phyloP scores from a whole-genome alignment of 2,329 filamentous ascomycete genomes.

The Sordariomycetes sp. region DNA sequence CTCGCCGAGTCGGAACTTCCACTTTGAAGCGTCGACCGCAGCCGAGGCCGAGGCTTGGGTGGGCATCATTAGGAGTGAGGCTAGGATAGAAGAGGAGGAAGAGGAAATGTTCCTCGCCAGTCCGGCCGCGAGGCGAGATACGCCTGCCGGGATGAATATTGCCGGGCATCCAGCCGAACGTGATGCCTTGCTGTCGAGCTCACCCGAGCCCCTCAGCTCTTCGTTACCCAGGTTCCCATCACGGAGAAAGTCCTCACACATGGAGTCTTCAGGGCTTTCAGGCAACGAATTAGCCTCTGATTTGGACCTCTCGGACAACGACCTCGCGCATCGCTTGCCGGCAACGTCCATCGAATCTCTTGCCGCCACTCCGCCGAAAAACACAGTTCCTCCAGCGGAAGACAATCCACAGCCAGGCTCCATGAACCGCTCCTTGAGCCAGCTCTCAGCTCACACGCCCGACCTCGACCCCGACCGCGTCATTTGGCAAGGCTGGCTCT shows the following conservation, averaged over 20 bases:
- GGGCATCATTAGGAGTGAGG: conserved; percentile 65
- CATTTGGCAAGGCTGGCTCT: conserved; percentile 88
- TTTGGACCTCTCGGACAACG: conserved; percentile 77
- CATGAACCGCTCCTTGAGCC: conserved; percentile 2
- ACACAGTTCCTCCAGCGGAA: conserved; percentile 3
- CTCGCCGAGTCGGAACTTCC: conserved; percentile 82
- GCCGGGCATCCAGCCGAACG: conserved; percentile 7
- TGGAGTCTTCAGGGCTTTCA: conserved; percentile 55
- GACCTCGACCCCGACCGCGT: conserved; percentile 73
- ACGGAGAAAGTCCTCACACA: conserved; percentile 50
- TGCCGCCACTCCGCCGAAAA: conserved; percentile 15
- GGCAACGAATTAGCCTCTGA: conserved; percentile 65
- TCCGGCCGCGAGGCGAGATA: conserved; percentile 44
- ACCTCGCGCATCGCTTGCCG: conserved; percentile 33
- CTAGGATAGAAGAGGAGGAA: conserved; percentile 80
- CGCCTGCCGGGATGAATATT: conserved; percentile 15
- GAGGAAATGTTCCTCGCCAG: conserved; percentile 71
- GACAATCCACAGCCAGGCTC: conserved; percentile 12
- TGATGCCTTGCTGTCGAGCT: conserved; percentile 44
- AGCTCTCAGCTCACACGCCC: conserved; percentile 17
- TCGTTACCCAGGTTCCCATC: conserved; percentile 14
- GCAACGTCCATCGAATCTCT: conserved; percentile 45
- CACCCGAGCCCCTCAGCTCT: conserved; percentile 42
- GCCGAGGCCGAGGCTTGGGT: conserved; percentile 84
- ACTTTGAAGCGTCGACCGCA: conserved; percentile 68